Base-by-base conservation (phyloP, 495 filamentous ascomycete genomes). In the Astrocystis sublimbata region DNA sequence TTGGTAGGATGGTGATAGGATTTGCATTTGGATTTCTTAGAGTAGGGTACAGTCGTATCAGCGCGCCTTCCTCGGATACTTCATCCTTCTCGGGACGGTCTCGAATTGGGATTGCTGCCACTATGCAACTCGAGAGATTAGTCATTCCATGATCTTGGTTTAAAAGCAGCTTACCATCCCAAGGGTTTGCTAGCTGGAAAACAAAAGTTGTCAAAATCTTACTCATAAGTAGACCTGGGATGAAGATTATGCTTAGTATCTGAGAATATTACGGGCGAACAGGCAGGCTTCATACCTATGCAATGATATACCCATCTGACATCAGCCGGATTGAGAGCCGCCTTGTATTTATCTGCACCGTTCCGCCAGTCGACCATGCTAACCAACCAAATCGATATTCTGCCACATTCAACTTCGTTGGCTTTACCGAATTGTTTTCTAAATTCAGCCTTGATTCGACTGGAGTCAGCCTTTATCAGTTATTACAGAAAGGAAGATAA, bases 41-140 rank as follows among this genome's bases (percentile, higher is more conserved):
- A 49, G 13, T 49, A 17, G 46, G 46, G 4, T 49, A 15, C 26
- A 49, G 9, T n/a, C 30, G 46, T 17, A 49, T 28, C 4, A 13
- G 2, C 1, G 4, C 9, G 4, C 3, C 3, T 9, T n/a, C 3
- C 9, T 17, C 6, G 26, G 17, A 7, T 17, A 17, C 26, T 1
- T 3, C 9, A 8, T 23, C 13, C 6, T 0, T 3, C 10, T 8
- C 1, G 26, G 4, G 30, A 23, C 0, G 2, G 9, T 10, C 23
- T 52, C 49, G 49, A 35, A 52, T 52, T 21, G 49, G 49, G 21
- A 1, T 52, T 35, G 49, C 49, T 52, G 49, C 49, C 49, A 52
- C 49, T 52, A 9, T 23, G 9, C 28, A 6, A 23, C 2, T 23
- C 8, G 26, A 35, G 7, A 4, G n/a, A 12, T 52, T 23, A 52